Evolutionary conservation across 345 rosid genomes (phyloP), one percentile per base, ranked within the genome.

Genomic region (Pistacia vera): DNA sequence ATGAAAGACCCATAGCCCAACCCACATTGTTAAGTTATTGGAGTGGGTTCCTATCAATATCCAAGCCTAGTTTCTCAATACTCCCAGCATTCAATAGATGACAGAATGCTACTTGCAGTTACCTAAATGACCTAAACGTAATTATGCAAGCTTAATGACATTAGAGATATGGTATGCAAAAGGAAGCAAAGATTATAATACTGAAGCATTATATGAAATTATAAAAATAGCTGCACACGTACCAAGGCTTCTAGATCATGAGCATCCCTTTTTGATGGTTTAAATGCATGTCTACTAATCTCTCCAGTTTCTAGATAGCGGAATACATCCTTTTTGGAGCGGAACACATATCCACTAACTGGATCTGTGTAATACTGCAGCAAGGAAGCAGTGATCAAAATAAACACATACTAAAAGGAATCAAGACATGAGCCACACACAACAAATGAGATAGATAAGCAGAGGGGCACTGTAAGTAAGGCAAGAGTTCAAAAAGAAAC

Each of bases 331-430:
- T 52, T 80, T 71, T 63, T 82, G 64, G 87, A 84, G 73, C 79
- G 68, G 71, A 86, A 86, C 51, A 84, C 79, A 71, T 75, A 80
- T 70, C 87, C 85, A 59, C 35, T 80, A 22, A 66, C 80, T 46
- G 86, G 86, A 82, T 84, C 87, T 1, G 49, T 84, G 79, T 82
- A 86, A 55, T 41, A 84, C 87, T 86, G 86, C 74, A 66, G 59
- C 63, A 71, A 75, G 58, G 52, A 44, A 46, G 30, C 58, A 73
- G 8, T 10, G 33, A 67, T 79, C 60, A 75, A 75, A n/a, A 68
- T 78, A 69, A 22, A 64, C 35, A 63, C 35, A 52, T 25, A 18
- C n/a, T 4, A n/a, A 49, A 55, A 66, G 72, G 17, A 3, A 63
- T 12, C 0, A 63, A 20, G 38, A 35, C 63, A 63, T 12, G n/a